These are phyloP conservation scores for Moelleriella libera DNA, from an alignment of 2,329 filamentous ascomycete genomes.

Conservation along the genomic window DNA sequence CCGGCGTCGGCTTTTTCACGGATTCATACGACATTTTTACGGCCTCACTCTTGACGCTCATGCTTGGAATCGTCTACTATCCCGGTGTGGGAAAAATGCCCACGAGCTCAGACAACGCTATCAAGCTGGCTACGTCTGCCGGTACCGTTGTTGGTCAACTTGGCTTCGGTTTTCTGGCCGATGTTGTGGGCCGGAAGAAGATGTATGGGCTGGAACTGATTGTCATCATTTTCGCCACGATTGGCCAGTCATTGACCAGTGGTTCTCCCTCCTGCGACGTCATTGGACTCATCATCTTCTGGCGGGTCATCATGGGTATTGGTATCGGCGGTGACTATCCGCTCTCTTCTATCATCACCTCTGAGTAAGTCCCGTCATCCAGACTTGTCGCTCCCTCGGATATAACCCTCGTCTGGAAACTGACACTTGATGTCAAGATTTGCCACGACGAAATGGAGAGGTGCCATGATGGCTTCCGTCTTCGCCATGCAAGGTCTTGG, in stretches of 20 bases:
- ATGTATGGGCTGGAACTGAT: slow-evolving; percentile 66
- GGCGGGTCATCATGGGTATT: slow-evolving; percentile 57
- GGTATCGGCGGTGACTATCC: slow-evolving; percentile 51
- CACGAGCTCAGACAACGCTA: slow-evolving; percentile 56
- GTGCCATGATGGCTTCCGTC: slow-evolving; percentile 76
- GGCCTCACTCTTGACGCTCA: slow-evolving; percentile 56
- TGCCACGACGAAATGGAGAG: slow-evolving; percentile 71
- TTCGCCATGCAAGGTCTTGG: slow-evolving; percentile 83
- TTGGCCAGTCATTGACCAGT: slow-evolving; percentile 56
- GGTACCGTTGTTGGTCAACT: slow-evolving; percentile 77
- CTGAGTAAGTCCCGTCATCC: slow-evolving; percentile 40
- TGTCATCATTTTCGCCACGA: slow-evolving; percentile 64
- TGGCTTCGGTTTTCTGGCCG: slow-evolving; percentile 65
- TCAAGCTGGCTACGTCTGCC: slow-evolving; percentile 73
- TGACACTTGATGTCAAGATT: slow-evolving; percentile 20
- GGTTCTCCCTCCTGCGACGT: slow-evolving; percentile 48
- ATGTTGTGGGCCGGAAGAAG: slow-evolving; percentile 60
- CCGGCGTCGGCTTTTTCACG: slow-evolving; percentile 80
- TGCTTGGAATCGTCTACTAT: slow-evolving; percentile 70
- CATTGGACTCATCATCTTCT: slow-evolving; percentile 60
- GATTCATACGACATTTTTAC: slow-evolving; percentile 78
- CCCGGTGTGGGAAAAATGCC: slow-evolving; percentile 45
- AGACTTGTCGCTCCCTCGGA: too few relatives aligned
- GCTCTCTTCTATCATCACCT: slow-evolving; percentile 70
- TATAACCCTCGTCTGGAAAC: too few relatives aligned